phyloP scores from a whole-genome alignment of 305 asterid genomes.

The Galium porrigens region DNA sequence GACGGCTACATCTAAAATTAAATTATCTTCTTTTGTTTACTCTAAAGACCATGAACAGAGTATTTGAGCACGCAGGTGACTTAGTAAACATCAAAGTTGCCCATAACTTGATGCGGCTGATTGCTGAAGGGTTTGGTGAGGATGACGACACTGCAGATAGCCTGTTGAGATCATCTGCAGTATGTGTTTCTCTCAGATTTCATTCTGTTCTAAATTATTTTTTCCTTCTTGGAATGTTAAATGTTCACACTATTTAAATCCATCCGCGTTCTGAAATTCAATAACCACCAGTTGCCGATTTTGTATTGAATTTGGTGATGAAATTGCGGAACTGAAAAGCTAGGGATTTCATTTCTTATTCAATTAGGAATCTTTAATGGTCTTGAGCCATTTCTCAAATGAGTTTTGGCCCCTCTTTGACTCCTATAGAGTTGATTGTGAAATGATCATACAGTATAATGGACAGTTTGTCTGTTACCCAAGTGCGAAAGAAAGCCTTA shows the following conservation, averaged over 20 bases:
- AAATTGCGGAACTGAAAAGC: not conserved
- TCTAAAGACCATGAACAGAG: conserved; percentile 87
- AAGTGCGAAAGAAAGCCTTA: not conserved
- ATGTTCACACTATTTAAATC: not conserved
- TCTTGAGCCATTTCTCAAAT: too few species aligned
- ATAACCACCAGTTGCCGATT: not conserved
- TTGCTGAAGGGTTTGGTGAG: conserved; percentile 94
- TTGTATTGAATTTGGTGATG: not conserved
- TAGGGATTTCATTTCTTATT: not conserved
- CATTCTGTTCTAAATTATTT: conserved; percentile 16
- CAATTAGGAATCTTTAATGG: not conserved
- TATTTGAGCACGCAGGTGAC: conserved; percentile 95
- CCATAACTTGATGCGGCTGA: conserved; percentile 85
- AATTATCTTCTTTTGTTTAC: conserved; percentile 19
- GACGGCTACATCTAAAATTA: conserved; percentile 10
- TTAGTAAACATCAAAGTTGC: conserved; percentile 82
- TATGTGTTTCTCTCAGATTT: conserved; percentile 28
- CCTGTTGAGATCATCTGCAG: conserved; percentile 92
- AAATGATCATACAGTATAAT: not conserved
- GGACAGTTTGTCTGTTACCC: not conserved
- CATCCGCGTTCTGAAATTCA: not conserved
- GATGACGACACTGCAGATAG: conserved; percentile 73
- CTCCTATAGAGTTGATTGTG: not conserved
- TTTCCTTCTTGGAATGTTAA: not conserved
- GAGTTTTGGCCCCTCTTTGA: not conserved